Base-by-base conservation (phyloP, 2,329 filamentous ascomycete species). In the Coniosporium tulheliwenetii region DNA sequence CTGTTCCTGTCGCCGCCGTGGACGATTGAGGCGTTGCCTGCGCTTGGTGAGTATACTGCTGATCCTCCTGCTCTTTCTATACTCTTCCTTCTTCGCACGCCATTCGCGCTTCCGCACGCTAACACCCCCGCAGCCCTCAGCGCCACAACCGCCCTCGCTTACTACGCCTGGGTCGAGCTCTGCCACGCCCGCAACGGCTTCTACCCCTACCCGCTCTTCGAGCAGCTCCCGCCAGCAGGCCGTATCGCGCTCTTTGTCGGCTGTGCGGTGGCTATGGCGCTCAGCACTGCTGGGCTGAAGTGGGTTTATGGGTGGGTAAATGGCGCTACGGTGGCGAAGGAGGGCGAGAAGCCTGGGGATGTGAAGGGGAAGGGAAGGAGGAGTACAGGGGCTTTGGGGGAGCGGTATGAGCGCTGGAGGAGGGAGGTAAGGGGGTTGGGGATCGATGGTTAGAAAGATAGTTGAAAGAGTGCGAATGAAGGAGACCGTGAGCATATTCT, bases 141-240 rank as follows among this genome's bases (percentile, higher is more conserved):
- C 47, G 69, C 70, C 10, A 54, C 48, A 2, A 59, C 85, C 36
- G 79, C 79, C 0, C 75, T 81, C 45, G 55, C 61, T 2, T 87
- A 87, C 57, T 87, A 81, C 80, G 71, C 71, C 47, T 87, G 82
- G 81, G 73, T 85, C 16, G 80, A 86, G 58, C 67, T 75, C 16
- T 85, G 81, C 61, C 82, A 73, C 50, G 66, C 66, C 36, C 64
- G 71, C 44, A 85, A 85, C 50, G 75, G 78, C 41, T 78, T 70
- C 49, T 93, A 93, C 50, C 85, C 86, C 0, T 94, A 95, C 58
- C 86, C 87, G 1, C 70, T 94, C 19, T 89, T 95, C 47, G 77
- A 68, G 8, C 56, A 82, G 36, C 63, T 93, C 35, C 70, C 67
- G 39, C 81, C 76, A 0, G 55, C 64, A 38, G 78, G 85, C 52